These are phyloP conservation scores for Groenewaldozyma salmanticensis DNA, from an alignment of 805 yeast species.

Conservation along the genomic window DNA sequence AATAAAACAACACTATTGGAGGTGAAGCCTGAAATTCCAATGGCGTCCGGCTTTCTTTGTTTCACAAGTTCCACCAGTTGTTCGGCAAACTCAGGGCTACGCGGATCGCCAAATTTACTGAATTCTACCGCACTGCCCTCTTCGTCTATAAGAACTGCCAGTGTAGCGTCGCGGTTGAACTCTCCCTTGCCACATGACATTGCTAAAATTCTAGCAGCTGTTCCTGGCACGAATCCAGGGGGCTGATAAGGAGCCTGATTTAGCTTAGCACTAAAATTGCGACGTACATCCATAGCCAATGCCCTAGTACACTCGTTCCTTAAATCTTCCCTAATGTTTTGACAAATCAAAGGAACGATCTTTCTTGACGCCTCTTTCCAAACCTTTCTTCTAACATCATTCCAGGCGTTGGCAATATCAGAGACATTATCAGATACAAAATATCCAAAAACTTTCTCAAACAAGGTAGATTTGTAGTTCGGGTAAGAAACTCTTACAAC, in stretches of 20 bases:
- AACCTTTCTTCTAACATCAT: conserved; percentile 56
- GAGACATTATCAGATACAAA: conserved; percentile 43
- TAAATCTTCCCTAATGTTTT: conserved; percentile 74
- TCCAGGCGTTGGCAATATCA: conserved; percentile 72
- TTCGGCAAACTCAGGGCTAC: conserved; percentile 52
- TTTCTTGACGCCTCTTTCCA: conserved; percentile 59
- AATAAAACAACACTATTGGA: conserved; percentile 57
- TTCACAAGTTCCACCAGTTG: conserved; percentile 52
- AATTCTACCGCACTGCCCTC: conserved; percentile 70
- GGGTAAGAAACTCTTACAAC: conserved; percentile 52
- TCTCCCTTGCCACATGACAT: conserved; percentile 82
- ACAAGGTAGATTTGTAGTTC: conserved; percentile 31
- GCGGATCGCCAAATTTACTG: conserved; percentile 70
- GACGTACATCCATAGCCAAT: conserved; percentile 61
- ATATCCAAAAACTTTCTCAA: conserved; percentile 32
- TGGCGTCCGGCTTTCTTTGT: conserved; percentile 72
- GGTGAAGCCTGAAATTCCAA: conserved; percentile 82
- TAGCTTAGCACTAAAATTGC: conserved; percentile 54
- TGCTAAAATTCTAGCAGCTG: conserved; percentile 75
- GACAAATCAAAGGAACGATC: conserved; percentile 54
- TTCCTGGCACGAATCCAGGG: conserved; percentile 63
- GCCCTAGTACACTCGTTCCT: conserved; percentile 65
- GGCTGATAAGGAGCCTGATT: conserved; percentile 95
- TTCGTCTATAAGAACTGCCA: conserved; percentile 71
- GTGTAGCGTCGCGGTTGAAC: conserved; percentile 69